Percentiles rank a stretch among this genome's conserved stretches.
Conservation (phyloP, 768 basidiomycete genomes). For the Amylocystis lapponica region DNA sequence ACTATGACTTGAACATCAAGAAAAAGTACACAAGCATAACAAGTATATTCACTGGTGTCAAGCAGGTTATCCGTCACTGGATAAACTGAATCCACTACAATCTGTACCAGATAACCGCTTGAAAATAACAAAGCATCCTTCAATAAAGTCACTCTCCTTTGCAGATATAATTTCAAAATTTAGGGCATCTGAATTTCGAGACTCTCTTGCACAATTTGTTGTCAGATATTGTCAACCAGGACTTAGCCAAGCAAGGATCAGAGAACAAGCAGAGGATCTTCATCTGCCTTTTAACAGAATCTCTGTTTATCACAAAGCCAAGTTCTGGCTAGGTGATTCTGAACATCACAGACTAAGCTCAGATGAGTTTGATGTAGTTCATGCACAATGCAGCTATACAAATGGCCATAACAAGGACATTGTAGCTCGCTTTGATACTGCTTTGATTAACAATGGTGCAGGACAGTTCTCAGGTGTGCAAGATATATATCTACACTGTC, state of each 20-base stretch:
- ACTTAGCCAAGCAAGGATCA: neutral
- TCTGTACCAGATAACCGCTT: too few relatives aligned
- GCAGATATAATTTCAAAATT: too few relatives aligned
- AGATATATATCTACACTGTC: neutral
- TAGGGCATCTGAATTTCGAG: too few relatives aligned
- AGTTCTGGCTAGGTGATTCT: neutral
- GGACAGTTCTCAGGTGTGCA: neutral
- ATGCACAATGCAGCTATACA: constrained; percentile 7
- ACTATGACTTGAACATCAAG: too few relatives aligned
- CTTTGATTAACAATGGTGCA: neutral
- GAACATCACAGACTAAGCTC: neutral
- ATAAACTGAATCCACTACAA: neutral
- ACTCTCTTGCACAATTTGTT: too few relatives aligned
- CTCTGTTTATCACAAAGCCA: too few relatives aligned
- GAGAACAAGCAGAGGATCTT: neutral
- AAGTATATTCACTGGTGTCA: too few relatives aligned
- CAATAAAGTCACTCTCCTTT: too few relatives aligned
- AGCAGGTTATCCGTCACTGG: too few relatives aligned
- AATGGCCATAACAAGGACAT: constrained; percentile 4
- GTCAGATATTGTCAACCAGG: neutral
- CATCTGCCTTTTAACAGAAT: neutral
- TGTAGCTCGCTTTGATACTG: constrained; percentile 7
- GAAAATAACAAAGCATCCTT: too few relatives aligned
- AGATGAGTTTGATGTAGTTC: neutral
- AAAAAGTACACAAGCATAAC: too few relatives aligned